These are phyloP conservation scores for Iberis pinnata DNA, from an alignment of 345 rosid genomes.

Conservation along the genomic window DNA sequence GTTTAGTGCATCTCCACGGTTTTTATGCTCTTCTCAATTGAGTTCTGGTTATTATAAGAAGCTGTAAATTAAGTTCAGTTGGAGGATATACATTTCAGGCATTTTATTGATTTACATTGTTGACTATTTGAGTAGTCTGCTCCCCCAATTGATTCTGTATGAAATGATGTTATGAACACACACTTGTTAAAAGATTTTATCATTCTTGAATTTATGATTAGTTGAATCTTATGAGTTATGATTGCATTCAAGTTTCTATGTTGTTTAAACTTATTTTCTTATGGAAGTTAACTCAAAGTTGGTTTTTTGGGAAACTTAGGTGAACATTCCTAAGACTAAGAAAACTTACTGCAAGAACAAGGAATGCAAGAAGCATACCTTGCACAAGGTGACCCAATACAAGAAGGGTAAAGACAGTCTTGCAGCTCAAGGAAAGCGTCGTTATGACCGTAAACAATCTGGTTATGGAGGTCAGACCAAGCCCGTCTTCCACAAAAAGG, in stretches of 20 bases:
- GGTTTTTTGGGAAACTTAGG: constrained; percentile 34
- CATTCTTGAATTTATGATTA: background rate
- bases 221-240: background rate
- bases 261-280: background rate
- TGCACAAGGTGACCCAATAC: constrained; percentile 86
- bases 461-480: constrained; percentile 93
- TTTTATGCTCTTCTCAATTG: too few species aligned
- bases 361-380: constrained; percentile 83
- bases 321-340: constrained; percentile 84
- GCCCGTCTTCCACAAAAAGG: constrained; percentile 92
- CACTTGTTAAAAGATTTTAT: background rate
- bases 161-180: too few species aligned
- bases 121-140: too few species aligned
- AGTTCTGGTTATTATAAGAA: background rate
- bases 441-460: constrained; percentile 79
- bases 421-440: constrained; percentile 80
- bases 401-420: constrained; percentile 89
- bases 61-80: too few species aligned
- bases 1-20: too few species aligned
- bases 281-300: background rate
- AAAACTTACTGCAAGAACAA: constrained; percentile 76
- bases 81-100: too few species aligned
- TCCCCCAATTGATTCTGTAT: too few species aligned
- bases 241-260: background rate
- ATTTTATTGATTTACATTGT: too few species aligned